These are phyloP conservation scores for Macrolepiota fuliginosa DNA, from an alignment of 768 basidiomycete species.

Conservation along the genomic window DNA sequence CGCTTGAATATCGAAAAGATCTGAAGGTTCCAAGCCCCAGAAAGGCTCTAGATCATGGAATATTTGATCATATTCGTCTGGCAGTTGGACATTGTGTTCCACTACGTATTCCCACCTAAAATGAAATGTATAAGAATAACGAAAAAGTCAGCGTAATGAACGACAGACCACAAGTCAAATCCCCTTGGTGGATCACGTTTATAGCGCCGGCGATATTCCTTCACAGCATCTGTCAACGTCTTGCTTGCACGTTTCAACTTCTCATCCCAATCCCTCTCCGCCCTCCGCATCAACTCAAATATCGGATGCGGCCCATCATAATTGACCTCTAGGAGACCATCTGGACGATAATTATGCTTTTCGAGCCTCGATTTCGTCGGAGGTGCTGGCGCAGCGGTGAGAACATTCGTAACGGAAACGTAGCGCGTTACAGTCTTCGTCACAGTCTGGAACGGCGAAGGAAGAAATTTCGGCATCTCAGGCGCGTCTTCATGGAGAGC, in stretches of 20 bases:
- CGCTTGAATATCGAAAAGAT: slow-evolving; percentile 33
- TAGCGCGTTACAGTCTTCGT: slow-evolving; percentile 6
- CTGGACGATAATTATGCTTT: slow-evolving; percentile 31
- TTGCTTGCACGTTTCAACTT: slow-evolving; percentile 70
- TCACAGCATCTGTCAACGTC: slow-evolving; percentile 69
- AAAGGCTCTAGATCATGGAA: slow-evolving; percentile 78
- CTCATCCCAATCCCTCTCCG: slow-evolving; percentile 58
- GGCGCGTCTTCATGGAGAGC: not conserved
- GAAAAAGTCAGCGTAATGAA: not conserved
- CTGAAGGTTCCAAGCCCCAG: slow-evolving; percentile 58
- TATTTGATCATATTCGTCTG: slow-evolving; percentile 85
- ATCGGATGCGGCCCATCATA: slow-evolving; percentile 65
- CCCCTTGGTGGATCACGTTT: slow-evolving; percentile 79
- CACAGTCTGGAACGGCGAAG: slow-evolving; percentile 1
- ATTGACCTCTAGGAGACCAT: slow-evolving; percentile 41
- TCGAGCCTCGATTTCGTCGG: slow-evolving; percentile 17
- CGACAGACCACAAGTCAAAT: slow-evolving; percentile 81
- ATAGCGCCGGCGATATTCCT: slow-evolving; percentile 76
- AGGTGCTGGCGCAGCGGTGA: not conserved
- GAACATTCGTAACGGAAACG: not conserved
- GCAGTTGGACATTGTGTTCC: slow-evolving; percentile 69
- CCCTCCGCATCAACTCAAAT: slow-evolving; percentile 67
- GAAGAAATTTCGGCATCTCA: not conserved
- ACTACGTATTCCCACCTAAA: slow-evolving; percentile 56
- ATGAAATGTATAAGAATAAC: not conserved